Evolutionary conservation across 169 alveolate genomes (phyloP), one percentile per base, ranked within the genome.

Genomic region (Eimeria maxima): DNA sequence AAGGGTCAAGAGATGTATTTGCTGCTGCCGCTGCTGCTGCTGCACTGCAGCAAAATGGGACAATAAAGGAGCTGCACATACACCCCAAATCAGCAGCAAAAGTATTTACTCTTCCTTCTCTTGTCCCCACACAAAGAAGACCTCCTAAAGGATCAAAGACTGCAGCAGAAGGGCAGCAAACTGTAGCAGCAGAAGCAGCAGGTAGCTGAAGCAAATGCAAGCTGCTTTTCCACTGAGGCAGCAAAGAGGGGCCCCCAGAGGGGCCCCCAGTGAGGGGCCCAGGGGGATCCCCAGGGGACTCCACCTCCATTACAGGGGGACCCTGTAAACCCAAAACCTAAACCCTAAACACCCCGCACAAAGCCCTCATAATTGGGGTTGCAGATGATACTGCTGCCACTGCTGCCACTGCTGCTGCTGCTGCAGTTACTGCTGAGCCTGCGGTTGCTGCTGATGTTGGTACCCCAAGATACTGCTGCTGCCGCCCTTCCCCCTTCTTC

Each of bases 91-190:
- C 57, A 14, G 88, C 63, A 45, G 44, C 88, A 38, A 78, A 45
- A 0, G 88, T 78, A 24, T 38, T 44, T 33, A 78, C 24, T 22
- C 65, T 14, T 11, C 88, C 88, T 14, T 50, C 63, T 14, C 44
- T 38, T 60, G 57, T 78, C 11, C 88, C 88, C 27, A 78, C 63
- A 78, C 88, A 78, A n/a, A 78, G 27, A 65, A 78, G 88, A 42
- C 88, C 88, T 33, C 88, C 88, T 44, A 78, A 5, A 29, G 88
- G 88, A 65, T 78, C 88, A 44, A 44, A 78, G 4, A 29, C 53
- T 11, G 88, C 88, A 57, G 38, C 88, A 78, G 50, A 50, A 78
- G 88, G 88, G 88, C 65, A 38, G 63, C 44, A 78, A 42, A 50
- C 65, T 29, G 88, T 60, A 33, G 57, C 88, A 13, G 67, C 67